phyloP scores from a whole-genome alignment of 1,284 basidiomycete species.

The Malassezia caprae region DNA sequence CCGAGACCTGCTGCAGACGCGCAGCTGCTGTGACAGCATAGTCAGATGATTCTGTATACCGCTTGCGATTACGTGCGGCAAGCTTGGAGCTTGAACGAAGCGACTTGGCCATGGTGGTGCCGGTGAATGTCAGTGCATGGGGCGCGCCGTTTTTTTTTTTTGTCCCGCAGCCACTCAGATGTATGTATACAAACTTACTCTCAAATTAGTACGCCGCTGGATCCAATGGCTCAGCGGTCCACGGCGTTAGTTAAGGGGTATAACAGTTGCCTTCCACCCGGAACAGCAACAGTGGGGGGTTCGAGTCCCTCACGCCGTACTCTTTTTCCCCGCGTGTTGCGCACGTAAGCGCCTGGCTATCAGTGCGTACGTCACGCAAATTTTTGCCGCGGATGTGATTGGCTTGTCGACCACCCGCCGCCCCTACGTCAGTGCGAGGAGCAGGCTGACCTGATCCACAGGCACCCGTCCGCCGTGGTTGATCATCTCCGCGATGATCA shows the following conservation, averaged over 20 bases:
- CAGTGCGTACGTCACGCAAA: not conserved
- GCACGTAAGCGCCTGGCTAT: not conserved
- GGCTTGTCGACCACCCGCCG: not conserved
- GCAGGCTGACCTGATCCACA: not conserved
- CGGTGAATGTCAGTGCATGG: not conserved
- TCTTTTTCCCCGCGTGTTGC: conserved; percentile 2
- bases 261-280: conserved; percentile 20
- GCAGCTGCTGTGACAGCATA: conserved; percentile 78
- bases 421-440: not conserved
- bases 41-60: conserved; percentile 59
- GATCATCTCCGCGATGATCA: not conserved
- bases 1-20: conserved; percentile 64
- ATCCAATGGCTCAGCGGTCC: not conserved
- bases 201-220: not conserved
- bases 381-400: not conserved
- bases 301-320: conserved; percentile 23
- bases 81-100: conserved; percentile 80
- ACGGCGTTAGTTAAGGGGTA: conserved; percentile 24
- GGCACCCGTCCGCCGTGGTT: not conserved
- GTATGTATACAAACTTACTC: not conserved
- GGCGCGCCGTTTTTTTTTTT: not conserved
- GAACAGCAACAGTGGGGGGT: conserved; percentile 21
- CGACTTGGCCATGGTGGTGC: conserved; percentile 72
- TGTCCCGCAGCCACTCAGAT: not conserved
- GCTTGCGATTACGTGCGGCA: conserved; percentile 70